Evolutionary conservation across 176 grass and related monocot species (phyloP), one percentile per base, ranked within the genome.

Genomic region (Carex kokanica): DNA sequence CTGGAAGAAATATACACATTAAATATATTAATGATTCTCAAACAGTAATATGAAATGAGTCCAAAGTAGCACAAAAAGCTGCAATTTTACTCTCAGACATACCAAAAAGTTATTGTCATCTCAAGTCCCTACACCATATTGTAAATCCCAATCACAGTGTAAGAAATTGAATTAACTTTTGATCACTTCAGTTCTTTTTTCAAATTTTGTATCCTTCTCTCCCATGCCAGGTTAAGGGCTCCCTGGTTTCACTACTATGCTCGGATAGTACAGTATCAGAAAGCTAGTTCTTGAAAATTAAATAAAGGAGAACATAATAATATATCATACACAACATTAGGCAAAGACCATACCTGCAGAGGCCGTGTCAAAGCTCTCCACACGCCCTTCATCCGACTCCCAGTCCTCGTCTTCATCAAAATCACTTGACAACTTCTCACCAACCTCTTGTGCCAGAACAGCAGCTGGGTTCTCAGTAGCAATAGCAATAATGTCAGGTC

Each of bases 401-500:
- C 45, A 10, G 27, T 32, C 68, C n/a, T 53, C 60, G 59, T 82
- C 77, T 56, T 74, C 16, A 52, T 80, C 87, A 86, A 67, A 88
- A 27, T 91, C 89, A 84, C 89, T 90, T 57, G 90, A 90, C 83
- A 90, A 90, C 84, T 89, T 88, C 59, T 65, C 61, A 78, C 74
- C 82, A 13, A 86, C 41, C 15, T 90, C 91, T 84, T 95, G 84
- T 64, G 75, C 14, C 49, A 92, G 85, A 84, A 81, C 86, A 82
- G 73, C 67, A 53, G 64, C 73, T 17, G 86, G 87, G 56, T 86
- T 99, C 86, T 99, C 96, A 0, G 83, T 80, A 49, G 96, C 96
- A 88, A 99, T 72, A 0, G 85, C 84, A 83, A 99, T 90, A 24
- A 99, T 85, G 13, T 99, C 96, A 78, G 96, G 93, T 60, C 93